Evolutionary conservation across 495 filamentous ascomycete species (phyloP), one percentile per base, ranked within the genome.

Genomic region (Pyronema omphalodes): DNA sequence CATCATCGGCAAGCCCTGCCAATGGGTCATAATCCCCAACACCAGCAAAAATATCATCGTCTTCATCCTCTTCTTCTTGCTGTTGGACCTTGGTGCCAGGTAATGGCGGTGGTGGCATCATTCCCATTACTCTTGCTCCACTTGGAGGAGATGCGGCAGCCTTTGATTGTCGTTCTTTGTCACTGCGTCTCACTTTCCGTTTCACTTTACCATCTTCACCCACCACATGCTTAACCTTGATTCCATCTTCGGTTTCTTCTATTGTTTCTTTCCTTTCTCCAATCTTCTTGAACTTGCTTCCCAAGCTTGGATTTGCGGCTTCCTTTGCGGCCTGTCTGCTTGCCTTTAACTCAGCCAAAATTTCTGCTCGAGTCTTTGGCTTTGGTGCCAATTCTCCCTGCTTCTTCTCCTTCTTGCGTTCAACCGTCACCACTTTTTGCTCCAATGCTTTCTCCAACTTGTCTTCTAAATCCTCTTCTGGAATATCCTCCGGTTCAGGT

Each of bases 1-100:
- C n/a, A n/a, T n/a, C 76, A 15, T 75, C 74, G 19, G 73, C 79
- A 19, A 93, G 60, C 15, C 74, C 83, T 1, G 79, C 88, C 37
- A 95, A 73, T 4, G 91, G 93, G 66, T 98, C 76, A 65, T 94
- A 98, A 60, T 91, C 86, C 19, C 84, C 91, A 1, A 78, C 86
- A 35, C 83, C 91, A 46, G 82, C 86, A 63, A 98, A 98, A 18
- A 98, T 98, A 62, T 80, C 76, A 52, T 81, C 77, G 19, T 74
- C 75, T 51, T 84, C 80, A 7, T 73, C 74, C 41, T 78, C 75
- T 41, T 77, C 74, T 51, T 74, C 73, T n/a, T 33, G 37, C 12
- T 78, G 74, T 56, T 73, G 74, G 1, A 54, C 59, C 34, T 67
- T 67, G 33, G 64, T 68, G 37, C 65, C 63, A 39, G 68, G 68